Base-by-base conservation (phyloP, 345 rosid genomes). In the Syzygium oleosum region DNA sequence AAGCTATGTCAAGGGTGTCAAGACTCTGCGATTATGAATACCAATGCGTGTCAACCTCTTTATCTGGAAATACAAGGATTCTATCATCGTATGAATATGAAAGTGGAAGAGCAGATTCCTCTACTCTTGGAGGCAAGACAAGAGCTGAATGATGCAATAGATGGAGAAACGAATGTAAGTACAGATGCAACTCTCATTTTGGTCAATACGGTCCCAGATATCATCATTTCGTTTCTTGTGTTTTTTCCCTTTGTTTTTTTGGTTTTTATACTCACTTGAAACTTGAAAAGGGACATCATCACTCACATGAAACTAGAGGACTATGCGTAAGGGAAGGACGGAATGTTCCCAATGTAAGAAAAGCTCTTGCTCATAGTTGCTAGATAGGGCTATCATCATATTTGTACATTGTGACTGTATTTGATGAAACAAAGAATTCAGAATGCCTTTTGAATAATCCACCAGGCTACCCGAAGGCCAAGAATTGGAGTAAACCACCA, bases 271-370 rank as follows among this genome's bases (percentile, higher is more conserved):
- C 43, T 68, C 84, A 52, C 53, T 49, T 22, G 19, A 21, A 59
- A 59, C 1, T 84, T n/a, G 34, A 11, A 23, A 89, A 96, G 99
- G 99, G 98, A 87, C 96, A 97, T 91, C 99, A 94, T 93, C 98
- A 96, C 91, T 91, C 96, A 85, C 95, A 98, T 38, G 99, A 96
- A 91, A 97, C 99, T 2, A 95, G 96, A 90, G 99, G 99, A 89
- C 97, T 97, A 43, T 95, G 98, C 92, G 86, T 97, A 91, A 95
- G 92, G 0, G 99, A 97, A 92, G 99, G 93, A 84, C 97, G 92
- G 92, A 96, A 97, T 29, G 93, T 97, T 77, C 91, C 96, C 65
- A 94, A 95, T 15, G 98, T 93, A 93, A 7, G 91, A 83, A 15
- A 83, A 19, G 86, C 88, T 59, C 21, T 84, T 84, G 38, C 54